phyloP scores from a whole-genome alignment of 805 yeast species.

The Wickerhamiella allomyrinae region DNA sequence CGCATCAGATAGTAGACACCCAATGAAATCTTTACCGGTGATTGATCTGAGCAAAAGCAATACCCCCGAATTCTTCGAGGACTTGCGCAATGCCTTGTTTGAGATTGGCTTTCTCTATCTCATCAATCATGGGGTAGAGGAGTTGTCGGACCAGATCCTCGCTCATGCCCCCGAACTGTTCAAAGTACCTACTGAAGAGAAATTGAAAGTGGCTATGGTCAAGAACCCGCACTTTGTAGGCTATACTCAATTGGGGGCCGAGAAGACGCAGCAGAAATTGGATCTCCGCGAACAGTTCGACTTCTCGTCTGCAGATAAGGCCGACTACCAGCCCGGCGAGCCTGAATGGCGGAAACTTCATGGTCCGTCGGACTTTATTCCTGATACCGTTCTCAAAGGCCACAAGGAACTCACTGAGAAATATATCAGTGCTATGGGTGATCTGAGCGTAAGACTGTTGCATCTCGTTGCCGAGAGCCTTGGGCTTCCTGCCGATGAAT shows the following conservation, averaged over 20 bases:
- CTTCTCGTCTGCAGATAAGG: slow-evolving; percentile 28
- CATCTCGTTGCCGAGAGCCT: slow-evolving; percentile 42
- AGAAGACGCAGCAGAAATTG: slow-evolving; percentile 37
- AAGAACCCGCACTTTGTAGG: slow-evolving; percentile 46
- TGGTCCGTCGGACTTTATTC: slow-evolving; percentile 47
- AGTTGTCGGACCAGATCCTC: slow-evolving; percentile 28
- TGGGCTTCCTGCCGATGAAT: slow-evolving; percentile 31
- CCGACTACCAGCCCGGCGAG: slow-evolving; percentile 9
- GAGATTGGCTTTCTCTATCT: slow-evolving; percentile 42
- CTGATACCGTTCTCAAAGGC: slow-evolving; percentile 28
- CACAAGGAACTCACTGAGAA: slow-evolving; percentile 30
- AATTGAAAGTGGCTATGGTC: slow-evolving; percentile 36
- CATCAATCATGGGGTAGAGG: slow-evolving; percentile 32
- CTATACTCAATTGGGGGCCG: slow-evolving; percentile 42
- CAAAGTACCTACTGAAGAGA: slow-evolving; percentile 33
- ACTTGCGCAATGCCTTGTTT: slow-evolving; percentile 33
- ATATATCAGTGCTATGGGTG: slow-evolving; percentile 35
- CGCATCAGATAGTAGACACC: too few species aligned
- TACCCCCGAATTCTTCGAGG: slow-evolving; percentile 29
- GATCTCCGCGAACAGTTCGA: slow-evolving; percentile 55
- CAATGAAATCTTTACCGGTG: slow-evolving; percentile 16
- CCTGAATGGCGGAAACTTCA: slow-evolving; percentile 33
- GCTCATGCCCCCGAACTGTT: slow-evolving; percentile 32
- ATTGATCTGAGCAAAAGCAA: slow-evolving; percentile 32
- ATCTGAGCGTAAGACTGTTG: slow-evolving; percentile 31